Evolutionary conservation across 2,329 filamentous ascomycete genomes (phyloP).

Genomic region (Cadophora luteo-olivacea): DNA sequence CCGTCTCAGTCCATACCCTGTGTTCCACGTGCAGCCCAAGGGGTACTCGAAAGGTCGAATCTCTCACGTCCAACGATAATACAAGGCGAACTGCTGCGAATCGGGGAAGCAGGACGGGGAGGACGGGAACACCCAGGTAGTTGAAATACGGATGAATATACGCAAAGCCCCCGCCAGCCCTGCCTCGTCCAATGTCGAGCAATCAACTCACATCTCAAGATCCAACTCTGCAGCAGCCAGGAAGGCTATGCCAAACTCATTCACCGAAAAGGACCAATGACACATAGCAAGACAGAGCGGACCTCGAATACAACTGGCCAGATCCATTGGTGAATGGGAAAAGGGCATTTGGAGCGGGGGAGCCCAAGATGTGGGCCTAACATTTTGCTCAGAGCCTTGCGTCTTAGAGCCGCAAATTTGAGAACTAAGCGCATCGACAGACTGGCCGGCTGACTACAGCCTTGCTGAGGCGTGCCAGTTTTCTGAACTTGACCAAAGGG

Average conservation of each 20-base stretch:
- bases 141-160: background rate
- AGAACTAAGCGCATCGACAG: constrained; percentile 2
- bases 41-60: background rate
- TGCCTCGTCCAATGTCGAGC: constrained; percentile 7
- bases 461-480: constrained; percentile 25
- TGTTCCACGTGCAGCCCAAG: background rate
- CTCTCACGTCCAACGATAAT: background rate
- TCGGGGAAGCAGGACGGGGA: background rate
- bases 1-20: background rate
- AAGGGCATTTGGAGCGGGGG: constrained; percentile 19
- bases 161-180: constrained; percentile 8
- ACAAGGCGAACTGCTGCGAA: background rate
- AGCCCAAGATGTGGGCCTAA: background rate
- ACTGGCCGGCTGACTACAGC: constrained; percentile 24
- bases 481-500: constrained; percentile 7
- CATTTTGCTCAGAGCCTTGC: constrained; percentile 27
- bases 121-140: constrained; percentile 1
- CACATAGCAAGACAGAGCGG: constrained; percentile 1
- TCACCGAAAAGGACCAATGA: constrained; percentile 24
- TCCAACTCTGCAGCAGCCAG: constrained; percentile 10
- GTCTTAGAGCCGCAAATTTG: constrained; percentile 4
- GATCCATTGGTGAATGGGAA: constrained; percentile 6
- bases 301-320: constrained; percentile 14
- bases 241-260: constrained; percentile 20
- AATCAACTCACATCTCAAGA: background rate